Conservation (phyloP, 768 basidiomycete species). For the Pilatotrama ljubarskyi region DNA sequence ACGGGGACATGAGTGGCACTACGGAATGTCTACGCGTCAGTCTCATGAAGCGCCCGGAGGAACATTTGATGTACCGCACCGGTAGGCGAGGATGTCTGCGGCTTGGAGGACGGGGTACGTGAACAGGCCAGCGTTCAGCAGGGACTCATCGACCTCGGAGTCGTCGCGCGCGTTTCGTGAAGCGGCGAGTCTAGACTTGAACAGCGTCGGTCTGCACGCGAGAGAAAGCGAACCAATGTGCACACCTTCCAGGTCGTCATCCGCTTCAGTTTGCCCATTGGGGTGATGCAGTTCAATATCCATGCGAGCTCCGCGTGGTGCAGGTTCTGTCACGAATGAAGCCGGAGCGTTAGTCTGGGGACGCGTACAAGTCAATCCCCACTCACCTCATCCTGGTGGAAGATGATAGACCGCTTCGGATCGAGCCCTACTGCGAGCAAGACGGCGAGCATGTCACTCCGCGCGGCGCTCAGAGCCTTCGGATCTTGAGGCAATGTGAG, state of each 20-base stretch:
- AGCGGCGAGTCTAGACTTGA: slow-evolving; percentile 71
- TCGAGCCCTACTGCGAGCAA: slow-evolving; percentile 86
- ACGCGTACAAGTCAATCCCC: neutral
- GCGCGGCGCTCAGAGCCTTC: slow-evolving; percentile 53
- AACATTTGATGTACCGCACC: slow-evolving; percentile 42
- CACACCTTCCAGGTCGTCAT: slow-evolving; percentile 98
- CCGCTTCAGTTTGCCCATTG: slow-evolving; percentile 76
- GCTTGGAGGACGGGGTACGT: slow-evolving; percentile 94
- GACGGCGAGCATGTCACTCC: slow-evolving; percentile 77
- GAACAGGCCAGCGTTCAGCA: slow-evolving; percentile 82
- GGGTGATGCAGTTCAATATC: slow-evolving; percentile 84
- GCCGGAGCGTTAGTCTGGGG: neutral
- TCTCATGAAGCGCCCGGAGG: neutral
- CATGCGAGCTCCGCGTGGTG: slow-evolving; percentile 87
- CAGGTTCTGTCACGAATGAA: slow-evolving; percentile 54
- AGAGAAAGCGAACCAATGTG: neutral
- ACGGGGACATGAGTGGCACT: slow-evolving; percentile 92
- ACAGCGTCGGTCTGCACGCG: neutral
- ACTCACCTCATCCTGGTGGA: slow-evolving; percentile 87
- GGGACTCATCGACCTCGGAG: slow-evolving; percentile 77
- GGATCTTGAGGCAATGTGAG: slow-evolving; percentile 91
- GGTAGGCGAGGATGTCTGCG: slow-evolving; percentile 87
- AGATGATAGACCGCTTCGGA: slow-evolving; percentile 69
- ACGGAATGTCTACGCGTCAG: slow-evolving; percentile 29
- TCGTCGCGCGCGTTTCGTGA: slow-evolving; percentile 73